Evolutionary conservation across 2,329 filamentous ascomycete genomes (phyloP).

Genomic region (Phoma sp.): DNA sequence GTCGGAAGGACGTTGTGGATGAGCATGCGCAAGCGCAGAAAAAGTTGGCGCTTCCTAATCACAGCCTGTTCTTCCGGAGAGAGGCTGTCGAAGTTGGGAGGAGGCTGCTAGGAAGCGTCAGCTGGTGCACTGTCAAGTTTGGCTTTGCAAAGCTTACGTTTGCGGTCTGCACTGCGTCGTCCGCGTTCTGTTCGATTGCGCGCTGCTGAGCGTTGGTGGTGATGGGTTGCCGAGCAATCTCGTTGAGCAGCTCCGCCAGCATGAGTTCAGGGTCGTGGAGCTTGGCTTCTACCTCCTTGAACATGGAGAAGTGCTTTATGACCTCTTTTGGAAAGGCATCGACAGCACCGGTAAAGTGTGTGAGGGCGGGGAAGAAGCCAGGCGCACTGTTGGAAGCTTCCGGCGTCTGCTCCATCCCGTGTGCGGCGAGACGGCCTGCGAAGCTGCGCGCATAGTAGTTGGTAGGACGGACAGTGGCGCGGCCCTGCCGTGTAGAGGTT

Average conservation of each 20-base stretch:
- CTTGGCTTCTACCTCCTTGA: conserved; percentile 98
- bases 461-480: conserved; percentile 55
- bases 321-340: conserved; percentile 93
- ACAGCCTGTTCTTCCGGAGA: conserved; percentile 57
- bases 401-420: conserved; percentile 49
- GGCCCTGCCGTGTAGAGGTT: conserved; percentile 55
- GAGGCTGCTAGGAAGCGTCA: conserved; percentile 36
- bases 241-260: conserved; percentile 76
- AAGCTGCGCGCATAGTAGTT: conserved; percentile 62
- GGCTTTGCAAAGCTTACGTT: conserved; percentile 50
- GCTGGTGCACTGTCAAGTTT: conserved; percentile 25
- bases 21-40: conserved; percentile 77
- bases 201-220: conserved; percentile 47
- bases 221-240: conserved; percentile 60
- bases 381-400: conserved; percentile 48
- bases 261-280: conserved; percentile 87
- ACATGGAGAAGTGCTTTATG: conserved; percentile 90
- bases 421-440: conserved; percentile 46
- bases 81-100: conserved; percentile 35
- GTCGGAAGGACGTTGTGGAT: conserved; percentile 87
- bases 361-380: conserved; percentile 71
- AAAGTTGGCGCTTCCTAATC: conserved; percentile 73
- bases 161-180: conserved; percentile 49
- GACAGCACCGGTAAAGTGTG: conserved; percentile 88
- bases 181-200: conserved; percentile 35